Conservation (phyloP, 495 filamentous ascomycete species). For the Chlorociboria aeruginascens region DNA sequence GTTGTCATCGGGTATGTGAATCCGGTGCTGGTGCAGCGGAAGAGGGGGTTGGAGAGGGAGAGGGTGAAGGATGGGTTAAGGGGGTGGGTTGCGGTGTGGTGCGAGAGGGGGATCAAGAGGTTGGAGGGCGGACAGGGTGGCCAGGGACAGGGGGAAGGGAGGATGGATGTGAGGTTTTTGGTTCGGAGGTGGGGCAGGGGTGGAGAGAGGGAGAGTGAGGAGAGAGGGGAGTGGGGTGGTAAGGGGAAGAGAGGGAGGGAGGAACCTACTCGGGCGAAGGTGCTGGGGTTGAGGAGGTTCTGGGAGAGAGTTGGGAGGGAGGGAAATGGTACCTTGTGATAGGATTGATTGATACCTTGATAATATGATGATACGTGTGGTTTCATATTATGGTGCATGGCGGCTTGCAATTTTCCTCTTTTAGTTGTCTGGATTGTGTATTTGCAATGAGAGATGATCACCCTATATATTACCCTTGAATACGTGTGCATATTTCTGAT, state of each 20-base stretch:
- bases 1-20: constrained; percentile 15
- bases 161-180: constrained; percentile 12
- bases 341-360: constrained; percentile 1
- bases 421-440: too few species aligned
- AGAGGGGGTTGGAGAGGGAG: constrained; percentile 39
- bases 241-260: constrained; percentile 3
- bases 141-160: constrained; percentile 3
- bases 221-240: neutral
- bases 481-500: too few species aligned
- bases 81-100: constrained; percentile 33
- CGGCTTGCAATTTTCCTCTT: too few species aligned
- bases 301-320: constrained; percentile 18
- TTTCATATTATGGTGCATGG: too few species aligned
- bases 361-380: neutral
- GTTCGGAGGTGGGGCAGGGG: constrained; percentile 13
- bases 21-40: constrained; percentile 28
- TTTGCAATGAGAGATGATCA: too few species aligned
- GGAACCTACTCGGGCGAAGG: constrained; percentile 17
- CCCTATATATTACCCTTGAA: too few species aligned
- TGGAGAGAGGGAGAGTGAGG: neutral
- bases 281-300: constrained; percentile 17
- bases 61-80: constrained; percentile 41
- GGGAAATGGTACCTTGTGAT: neutral
- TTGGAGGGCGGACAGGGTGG: neutral
- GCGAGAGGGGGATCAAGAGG: constrained; percentile 5